Percentiles rank a stretch among this genome's conserved stretches.
Evolutionary conservation across 768 basidiomycete genomes (phyloP).

Genomic region (Auriscalpium orientale): DNA sequence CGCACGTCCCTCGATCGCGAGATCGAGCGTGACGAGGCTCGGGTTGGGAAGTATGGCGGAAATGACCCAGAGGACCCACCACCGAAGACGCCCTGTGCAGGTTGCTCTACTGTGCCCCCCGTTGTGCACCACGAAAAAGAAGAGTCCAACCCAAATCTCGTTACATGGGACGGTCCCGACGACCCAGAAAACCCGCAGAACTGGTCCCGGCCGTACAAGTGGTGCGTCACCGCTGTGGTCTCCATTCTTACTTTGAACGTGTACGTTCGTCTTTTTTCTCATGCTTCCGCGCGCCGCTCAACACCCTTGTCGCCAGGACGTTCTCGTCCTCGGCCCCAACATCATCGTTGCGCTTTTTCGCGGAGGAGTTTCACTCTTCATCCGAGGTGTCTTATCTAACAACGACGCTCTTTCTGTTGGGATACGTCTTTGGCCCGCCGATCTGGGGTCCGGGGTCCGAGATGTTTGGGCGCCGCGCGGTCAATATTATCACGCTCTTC

Average conservation of each 20-base stretch:
- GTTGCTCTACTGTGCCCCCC: no score
- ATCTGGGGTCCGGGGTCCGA: conserved; percentile 15
- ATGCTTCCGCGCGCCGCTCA: no score
- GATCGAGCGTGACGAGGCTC: not conserved
- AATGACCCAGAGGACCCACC: not conserved
- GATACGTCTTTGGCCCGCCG: conserved; percentile 8
- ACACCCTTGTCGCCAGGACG: not conserved
- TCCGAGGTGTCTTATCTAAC: conserved; percentile 3
- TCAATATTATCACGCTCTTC: conserved; percentile 5
- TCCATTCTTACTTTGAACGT: not conserved
- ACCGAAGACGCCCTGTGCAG: not conserved
- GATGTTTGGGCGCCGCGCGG: conserved; percentile 9
- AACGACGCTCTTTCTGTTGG: conserved; percentile 6
- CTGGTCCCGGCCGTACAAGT: conserved; percentile 5
- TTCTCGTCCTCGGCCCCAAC: conserved; percentile 9
- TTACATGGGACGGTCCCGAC: conserved; percentile 5
- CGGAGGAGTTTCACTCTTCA: not conserved
- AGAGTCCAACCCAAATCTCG: not conserved
- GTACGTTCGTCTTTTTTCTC: not conserved
- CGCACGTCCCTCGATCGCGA: not conserved
- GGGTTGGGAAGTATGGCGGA: not conserved
- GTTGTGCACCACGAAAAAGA: no score
- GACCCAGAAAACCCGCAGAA: conserved; percentile 8
- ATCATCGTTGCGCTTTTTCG: not conserved
- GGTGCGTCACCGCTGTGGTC: conserved; percentile 1